Evolutionary conservation across 2,329 filamentous ascomycete genomes (phyloP).

Genomic region (Xylaria sp.): DNA sequence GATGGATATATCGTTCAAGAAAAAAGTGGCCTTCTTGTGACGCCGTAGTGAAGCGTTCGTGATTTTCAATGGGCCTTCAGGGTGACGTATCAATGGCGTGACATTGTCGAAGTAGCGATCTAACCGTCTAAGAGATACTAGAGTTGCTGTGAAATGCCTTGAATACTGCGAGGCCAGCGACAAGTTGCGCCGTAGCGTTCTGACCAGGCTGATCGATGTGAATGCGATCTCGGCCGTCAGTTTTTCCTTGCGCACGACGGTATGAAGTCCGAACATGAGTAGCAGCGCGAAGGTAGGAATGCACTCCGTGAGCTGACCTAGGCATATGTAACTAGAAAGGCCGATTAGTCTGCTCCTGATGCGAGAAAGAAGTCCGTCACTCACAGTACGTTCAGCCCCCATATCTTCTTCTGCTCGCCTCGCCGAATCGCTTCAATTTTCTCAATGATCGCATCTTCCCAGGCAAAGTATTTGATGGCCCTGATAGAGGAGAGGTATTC

Average conservation of each 20-base stretch:
- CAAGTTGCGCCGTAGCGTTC: slow-evolving; percentile 64
- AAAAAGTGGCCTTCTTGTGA: slow-evolving; percentile 62
- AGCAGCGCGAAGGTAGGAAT: slow-evolving; percentile 65
- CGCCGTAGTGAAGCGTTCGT: slow-evolving; percentile 60
- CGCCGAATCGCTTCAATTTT: slow-evolving; percentile 62
- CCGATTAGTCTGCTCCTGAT: slow-evolving; percentile 21
- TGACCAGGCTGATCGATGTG: slow-evolving; percentile 65
- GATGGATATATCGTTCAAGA: slow-evolving; percentile 60
- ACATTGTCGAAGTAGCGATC: slow-evolving; percentile 66
- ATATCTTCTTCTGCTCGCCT: slow-evolving; percentile 65
- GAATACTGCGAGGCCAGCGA: slow-evolving; percentile 61
- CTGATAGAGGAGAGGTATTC: slow-evolving; percentile 69
- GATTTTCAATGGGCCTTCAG: slow-evolving; percentile 61
- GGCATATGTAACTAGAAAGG: slow-evolving; percentile 42
- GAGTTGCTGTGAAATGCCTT: slow-evolving; percentile 55
- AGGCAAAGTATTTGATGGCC: slow-evolving; percentile 70
- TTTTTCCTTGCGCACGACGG: slow-evolving; percentile 58
- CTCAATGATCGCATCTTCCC: slow-evolving; percentile 65
- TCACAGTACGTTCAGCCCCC: slow-evolving; percentile 62
- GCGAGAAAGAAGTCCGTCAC: slow-evolving; percentile 40
- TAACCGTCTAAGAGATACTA: slow-evolving; percentile 62
- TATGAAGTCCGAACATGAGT: slow-evolving; percentile 65
- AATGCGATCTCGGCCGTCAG: slow-evolving; percentile 68
- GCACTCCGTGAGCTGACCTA: slow-evolving; percentile 63
- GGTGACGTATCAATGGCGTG: slow-evolving; percentile 60